These are phyloP conservation scores for Podospora bellae-mahoneyi DNA, from an alignment of 495 filamentous ascomycete species.

Conservation along the genomic window DNA sequence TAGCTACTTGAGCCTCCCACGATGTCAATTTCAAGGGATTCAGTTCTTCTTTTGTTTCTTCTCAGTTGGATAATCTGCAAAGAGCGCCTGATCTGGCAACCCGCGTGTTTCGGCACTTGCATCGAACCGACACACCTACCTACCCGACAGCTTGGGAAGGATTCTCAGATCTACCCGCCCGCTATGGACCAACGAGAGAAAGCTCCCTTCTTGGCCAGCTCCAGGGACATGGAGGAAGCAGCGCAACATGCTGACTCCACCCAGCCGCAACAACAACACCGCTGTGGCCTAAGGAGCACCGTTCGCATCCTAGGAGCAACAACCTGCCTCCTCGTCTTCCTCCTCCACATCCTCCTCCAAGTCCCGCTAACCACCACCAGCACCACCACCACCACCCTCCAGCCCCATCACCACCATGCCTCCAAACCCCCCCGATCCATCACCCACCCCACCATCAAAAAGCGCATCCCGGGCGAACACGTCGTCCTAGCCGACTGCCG, in stretches of 20 bases:
- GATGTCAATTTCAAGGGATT: not conserved
- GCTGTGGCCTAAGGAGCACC: not conserved
- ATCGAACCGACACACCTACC: not conserved
- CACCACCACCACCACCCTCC: not conserved
- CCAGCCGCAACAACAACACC: not conserved
- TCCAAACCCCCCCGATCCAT: not conserved
- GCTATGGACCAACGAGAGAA: not conserved
- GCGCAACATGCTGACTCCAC: not conserved
- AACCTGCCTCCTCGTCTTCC: not conserved
- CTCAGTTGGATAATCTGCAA: not conserved
- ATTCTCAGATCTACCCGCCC: not conserved
- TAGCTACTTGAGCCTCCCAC: not conserved
- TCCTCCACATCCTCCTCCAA: not conserved
- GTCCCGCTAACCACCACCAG: not conserved
- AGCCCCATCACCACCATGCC: not conserved
- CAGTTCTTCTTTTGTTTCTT: not conserved
- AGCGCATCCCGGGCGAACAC: conserved; percentile 20
- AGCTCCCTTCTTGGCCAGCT: not conserved
- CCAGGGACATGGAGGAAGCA: not conserved
- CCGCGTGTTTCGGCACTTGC: not conserved
- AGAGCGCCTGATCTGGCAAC: not conserved
- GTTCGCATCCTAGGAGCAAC: not conserved
- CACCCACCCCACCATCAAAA: not conserved
- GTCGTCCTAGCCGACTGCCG: conserved; percentile 35
- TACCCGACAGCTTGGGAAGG: not conserved